Base-by-base conservation (phyloP, 2,329 filamentous ascomycete genomes). In the Leptographium radiaticola region DNA sequence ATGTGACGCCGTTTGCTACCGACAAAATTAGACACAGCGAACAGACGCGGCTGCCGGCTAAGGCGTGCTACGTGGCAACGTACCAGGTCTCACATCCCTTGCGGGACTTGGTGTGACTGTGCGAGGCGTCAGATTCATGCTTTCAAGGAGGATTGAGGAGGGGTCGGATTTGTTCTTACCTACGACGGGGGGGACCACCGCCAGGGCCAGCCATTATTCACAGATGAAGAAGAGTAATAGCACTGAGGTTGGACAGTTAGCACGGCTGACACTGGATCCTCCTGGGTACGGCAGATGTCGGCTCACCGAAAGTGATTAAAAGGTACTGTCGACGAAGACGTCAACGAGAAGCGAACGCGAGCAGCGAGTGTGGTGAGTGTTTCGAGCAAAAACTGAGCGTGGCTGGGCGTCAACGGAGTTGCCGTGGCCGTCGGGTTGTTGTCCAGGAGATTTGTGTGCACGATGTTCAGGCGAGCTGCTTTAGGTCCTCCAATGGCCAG, bases 31-130 rank as follows among this genome's bases (percentile, higher is more conserved):
- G 59, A 44, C n/a, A 55, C 25, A 46, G 44, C 33, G n/a, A 11
- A 57, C 55, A 54, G 59, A 53, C 16, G n/a, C 31, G 25, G 9
- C 42, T 12, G 42, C 36, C 11, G 25, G 5, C 34, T 25, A n/a
- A 36, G 31, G 42, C 11, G 33, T 16, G 36, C 18, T 30, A 50
- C 31, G 25, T 38, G 39, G 49, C 30, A 53, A 64, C 71, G 58
- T 72, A 77, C 74, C 93, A 98, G 58, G 89, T 95, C 65, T 94
- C 91, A 78, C 93, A 98, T 59, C 93, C 93, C 74, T 96, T 97
- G 66, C 93, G 85, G 64, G 91, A 97, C 76, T 98, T 98, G 68
- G 93, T 98, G 75, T 98, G 93, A 75, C 91, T 95, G 68, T 16
- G 25, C 8, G 12, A 34, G 18, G 20, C 33, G 16, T 34, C 9